Conservation (phyloP, 441 rosid species). For the Bruguiera hainesii region DNA sequence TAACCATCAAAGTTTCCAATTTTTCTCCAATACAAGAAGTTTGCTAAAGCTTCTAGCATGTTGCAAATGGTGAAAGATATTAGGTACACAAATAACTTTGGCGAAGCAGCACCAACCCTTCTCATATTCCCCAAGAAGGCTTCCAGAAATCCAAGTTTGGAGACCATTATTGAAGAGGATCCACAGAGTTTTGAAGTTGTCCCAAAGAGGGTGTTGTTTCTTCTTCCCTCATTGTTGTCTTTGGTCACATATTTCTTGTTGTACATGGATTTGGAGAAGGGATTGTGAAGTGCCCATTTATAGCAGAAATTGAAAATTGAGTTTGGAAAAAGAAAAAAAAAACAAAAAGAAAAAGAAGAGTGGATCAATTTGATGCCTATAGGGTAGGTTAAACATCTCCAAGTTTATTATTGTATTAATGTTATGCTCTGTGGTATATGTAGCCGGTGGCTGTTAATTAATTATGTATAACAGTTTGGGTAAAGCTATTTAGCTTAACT, state of each 20-base stretch:
- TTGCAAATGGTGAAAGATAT: background rate
- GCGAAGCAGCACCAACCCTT: conserved; percentile 10
- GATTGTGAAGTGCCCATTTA: background rate
- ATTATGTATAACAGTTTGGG: too few species aligned
- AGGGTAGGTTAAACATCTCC: background rate
- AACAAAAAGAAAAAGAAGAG: background rate
- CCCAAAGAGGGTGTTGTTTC: background rate
- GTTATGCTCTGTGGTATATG: background rate
- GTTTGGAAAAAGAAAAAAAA: background rate
- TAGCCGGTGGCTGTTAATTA: too few species aligned
- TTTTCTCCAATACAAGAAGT: background rate
- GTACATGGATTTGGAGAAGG: background rate
- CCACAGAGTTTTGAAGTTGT: background rate
- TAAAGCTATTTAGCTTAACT: too few species aligned
- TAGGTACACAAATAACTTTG: background rate
- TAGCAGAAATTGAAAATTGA: background rate
- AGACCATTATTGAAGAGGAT: conserved; percentile 9
- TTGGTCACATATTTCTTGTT: conserved; percentile 15
- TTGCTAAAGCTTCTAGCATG: background rate
- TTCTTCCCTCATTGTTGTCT: background rate
- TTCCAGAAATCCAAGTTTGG: conserved; percentile 4
- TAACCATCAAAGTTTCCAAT: background rate
- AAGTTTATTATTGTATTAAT: background rate
- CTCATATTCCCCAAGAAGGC: background rate
- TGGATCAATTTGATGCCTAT: background rate